Conservation (phyloP, 2,329 filamentous ascomycete species). For the Aspergillus tubingensis region DNA sequence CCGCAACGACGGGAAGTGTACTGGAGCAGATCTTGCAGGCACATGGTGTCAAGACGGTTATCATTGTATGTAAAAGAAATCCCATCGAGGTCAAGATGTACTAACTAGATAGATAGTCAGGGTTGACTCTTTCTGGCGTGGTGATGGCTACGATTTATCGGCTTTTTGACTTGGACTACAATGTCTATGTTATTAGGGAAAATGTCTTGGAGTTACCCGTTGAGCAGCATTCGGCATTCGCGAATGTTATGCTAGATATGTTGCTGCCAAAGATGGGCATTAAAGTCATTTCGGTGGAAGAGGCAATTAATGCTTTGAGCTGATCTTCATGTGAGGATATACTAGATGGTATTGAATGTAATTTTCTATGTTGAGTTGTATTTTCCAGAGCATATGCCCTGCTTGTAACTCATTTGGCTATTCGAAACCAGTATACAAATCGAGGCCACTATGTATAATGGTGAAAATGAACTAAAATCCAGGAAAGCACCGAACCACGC, state of each 20-base stretch:
- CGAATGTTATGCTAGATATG: conserved; percentile 25
- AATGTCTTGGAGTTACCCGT: conserved; percentile 37
- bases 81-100: accelerated
- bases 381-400: too few relatives aligned
- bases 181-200: conserved; percentile 44
- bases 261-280: conserved; percentile 33
- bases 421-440: too few relatives aligned
- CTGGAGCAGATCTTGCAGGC: conserved; percentile 46
- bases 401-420: too few relatives aligned
- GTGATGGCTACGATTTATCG: conserved; percentile 47
- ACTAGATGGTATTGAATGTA: too few relatives aligned
- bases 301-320: conserved; percentile 5
- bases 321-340: too few relatives aligned
- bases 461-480: too few relatives aligned
- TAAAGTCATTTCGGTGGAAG: conserved; percentile 21
- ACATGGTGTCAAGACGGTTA: conserved; percentile 45
- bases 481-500: too few relatives aligned
- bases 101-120: conserved; percentile 30
- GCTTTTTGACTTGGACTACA: conserved; percentile 48
- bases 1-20: conserved; percentile 43
- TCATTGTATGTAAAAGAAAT: conserved; percentile 31
- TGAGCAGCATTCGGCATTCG: conserved; percentile 20
- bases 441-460: too few relatives aligned
- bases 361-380: too few relatives aligned
- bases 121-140: conserved; percentile 46